These are phyloP conservation scores for Boletus vermiculosoides DNA, from an alignment of 768 basidiomycete species.

Conservation along the genomic window DNA sequence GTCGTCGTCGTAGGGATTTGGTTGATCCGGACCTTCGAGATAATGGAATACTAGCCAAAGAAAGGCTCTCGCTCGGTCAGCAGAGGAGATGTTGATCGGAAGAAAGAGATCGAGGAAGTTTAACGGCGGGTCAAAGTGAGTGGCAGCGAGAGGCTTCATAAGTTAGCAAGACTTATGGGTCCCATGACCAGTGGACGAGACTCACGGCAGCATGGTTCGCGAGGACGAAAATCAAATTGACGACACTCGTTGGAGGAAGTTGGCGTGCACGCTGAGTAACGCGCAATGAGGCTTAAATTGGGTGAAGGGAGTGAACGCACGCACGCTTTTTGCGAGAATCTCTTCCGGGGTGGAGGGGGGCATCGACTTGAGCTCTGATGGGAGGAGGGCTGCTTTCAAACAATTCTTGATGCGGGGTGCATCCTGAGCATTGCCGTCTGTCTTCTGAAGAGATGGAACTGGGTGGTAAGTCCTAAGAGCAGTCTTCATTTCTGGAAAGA, in stretches of 20 bases:
- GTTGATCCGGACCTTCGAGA: constrained; percentile 58
- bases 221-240: constrained; percentile 83
- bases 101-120: constrained; percentile 87
- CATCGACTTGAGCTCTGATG: constrained; percentile 61
- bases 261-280: constrained; percentile 50
- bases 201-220: constrained; percentile 74
- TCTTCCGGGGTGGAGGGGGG: constrained; percentile 76
- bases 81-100: constrained; percentile 68
- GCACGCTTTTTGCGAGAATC: constrained; percentile 64
- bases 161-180: constrained; percentile 11
- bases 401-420: constrained; percentile 91
- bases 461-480: constrained; percentile 88
- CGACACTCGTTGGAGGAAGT: constrained; percentile 79
- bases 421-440: constrained; percentile 85
- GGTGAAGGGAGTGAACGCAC: constrained; percentile 22
- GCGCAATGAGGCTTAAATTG: constrained; percentile 4
- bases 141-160: constrained; percentile 52
- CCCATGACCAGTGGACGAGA: constrained; percentile 10
- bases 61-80: constrained; percentile 73
- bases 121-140: constrained; percentile 71
- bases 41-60: constrained; percentile 85
- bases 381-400: constrained; percentile 75
- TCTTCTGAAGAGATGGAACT: constrained; percentile 83
- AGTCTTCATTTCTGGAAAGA: constrained; percentile 94
- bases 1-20: constrained; percentile 78